Conservation (phyloP, 768 basidiomycete genomes). For the Mycena belliarum region DNA sequence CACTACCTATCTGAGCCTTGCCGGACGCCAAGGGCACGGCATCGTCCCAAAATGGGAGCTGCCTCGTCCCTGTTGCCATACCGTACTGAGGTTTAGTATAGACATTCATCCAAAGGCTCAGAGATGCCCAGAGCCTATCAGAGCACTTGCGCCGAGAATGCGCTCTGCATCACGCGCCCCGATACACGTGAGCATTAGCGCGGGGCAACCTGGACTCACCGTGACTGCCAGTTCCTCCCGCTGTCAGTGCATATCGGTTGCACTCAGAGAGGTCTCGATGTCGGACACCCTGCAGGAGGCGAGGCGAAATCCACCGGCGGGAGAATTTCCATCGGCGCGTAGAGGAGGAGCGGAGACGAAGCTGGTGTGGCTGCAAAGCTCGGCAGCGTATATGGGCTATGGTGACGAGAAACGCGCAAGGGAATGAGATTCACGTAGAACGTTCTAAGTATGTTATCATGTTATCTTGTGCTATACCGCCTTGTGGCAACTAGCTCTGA, state of each 20-base stretch:
- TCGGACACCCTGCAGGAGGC: conserved; percentile 4
- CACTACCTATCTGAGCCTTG: too few relatives aligned
- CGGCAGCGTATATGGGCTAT: conserved; percentile 5
- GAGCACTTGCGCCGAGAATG: too few relatives aligned
- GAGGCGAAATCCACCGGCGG: conserved; percentile 1
- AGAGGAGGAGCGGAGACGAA: conserved; percentile 13
- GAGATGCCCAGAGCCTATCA: too few relatives aligned
- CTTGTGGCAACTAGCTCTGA: too few relatives aligned
- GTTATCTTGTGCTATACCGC: too few relatives aligned
- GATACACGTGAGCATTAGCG: not conserved
- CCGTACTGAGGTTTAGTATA: too few relatives aligned
- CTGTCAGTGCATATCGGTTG: not conserved
- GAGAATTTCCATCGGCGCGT: conserved; percentile 9
- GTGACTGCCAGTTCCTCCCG: conserved; percentile 10
- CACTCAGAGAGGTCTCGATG: conserved; percentile 11
- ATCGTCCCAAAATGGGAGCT: too few relatives aligned
- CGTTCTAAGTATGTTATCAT: too few relatives aligned
- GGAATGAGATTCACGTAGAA: too few relatives aligned
- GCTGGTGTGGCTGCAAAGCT: not conserved
- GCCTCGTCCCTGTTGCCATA: too few relatives aligned
- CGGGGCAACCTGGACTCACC: conserved; percentile 13
- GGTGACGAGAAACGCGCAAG: not conserved
- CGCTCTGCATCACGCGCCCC: conserved; percentile 14
- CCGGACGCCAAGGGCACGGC: too few relatives aligned
- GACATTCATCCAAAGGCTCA: too few relatives aligned